Percentiles rank a stretch among this genome's conserved stretches.
phyloP scores from a whole-genome alignment of 2,329 filamentous ascomycete genomes.

The Pseudopyricularia javanii region DNA sequence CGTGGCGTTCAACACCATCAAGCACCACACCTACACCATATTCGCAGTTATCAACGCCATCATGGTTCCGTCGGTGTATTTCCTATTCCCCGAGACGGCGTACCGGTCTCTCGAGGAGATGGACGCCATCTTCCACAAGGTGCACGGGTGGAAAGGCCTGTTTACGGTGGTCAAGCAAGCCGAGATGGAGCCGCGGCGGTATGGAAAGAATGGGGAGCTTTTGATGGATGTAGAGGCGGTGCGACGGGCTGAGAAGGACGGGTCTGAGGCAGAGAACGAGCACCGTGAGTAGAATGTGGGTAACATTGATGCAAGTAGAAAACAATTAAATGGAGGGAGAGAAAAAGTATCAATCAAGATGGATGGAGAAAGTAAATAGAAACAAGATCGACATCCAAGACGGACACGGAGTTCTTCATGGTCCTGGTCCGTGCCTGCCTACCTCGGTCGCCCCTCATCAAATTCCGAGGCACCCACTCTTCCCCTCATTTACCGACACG shows the following conservation, averaged over 20 bases:
- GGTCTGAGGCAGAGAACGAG: not conserved
- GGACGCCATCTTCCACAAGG: slow-evolving; percentile 36
- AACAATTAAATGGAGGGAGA: too few relatives aligned
- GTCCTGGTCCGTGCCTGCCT: not conserved
- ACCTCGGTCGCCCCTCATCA: not conserved
- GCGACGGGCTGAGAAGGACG: not conserved
- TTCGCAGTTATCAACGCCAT: slow-evolving; percentile 54
- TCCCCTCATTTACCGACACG: not conserved
- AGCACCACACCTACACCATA: slow-evolving; percentile 47
- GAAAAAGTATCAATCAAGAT: too few relatives aligned
- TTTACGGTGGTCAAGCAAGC: slow-evolving; percentile 29
- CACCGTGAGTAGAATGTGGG: not conserved
- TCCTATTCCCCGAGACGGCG: slow-evolving; percentile 54
- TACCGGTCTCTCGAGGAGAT: slow-evolving; percentile 55
- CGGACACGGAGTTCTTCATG: not conserved
- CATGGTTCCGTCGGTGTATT: slow-evolving; percentile 44
- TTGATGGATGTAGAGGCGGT: slow-evolving; percentile 26
- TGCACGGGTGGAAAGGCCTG: slow-evolving; percentile 26
- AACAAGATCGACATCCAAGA: not conserved
- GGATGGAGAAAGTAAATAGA: not conserved
- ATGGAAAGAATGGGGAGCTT: slow-evolving; percentile 46
- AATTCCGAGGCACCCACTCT: not conserved
- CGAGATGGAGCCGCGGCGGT: slow-evolving; percentile 37
- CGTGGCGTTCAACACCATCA: slow-evolving; percentile 42
- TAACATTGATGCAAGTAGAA: not conserved